Evolutionary conservation across 352 stramenopile genomes (phyloP), one percentile per base, ranked within the genome.

Genomic region (Phytophthora uliginosa): DNA sequence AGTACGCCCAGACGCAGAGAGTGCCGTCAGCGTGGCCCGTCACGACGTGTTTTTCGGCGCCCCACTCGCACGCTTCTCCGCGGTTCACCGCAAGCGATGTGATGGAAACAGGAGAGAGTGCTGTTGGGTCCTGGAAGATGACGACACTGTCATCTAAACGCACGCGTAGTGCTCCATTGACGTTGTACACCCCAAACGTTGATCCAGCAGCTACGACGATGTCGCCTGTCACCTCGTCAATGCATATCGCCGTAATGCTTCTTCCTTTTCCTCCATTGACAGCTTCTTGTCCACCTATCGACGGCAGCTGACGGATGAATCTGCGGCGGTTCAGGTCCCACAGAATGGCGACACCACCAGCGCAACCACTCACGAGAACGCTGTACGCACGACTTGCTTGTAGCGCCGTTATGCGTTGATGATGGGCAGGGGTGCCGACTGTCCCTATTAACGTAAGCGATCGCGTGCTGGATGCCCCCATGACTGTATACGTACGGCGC

Each of bases 311-410:
- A 13, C 83, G 74, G 50, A 92, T 74, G 42, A 81, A 89, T 28
- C 81, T 66, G 18, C 88, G 79, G 17, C 87, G 85, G 20, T 94
- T 94, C 3, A 94, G 63, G 38, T 94, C 87, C 87, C 87, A 94
- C 15, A 94, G 76, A 15, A 92, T 79, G 4, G 81, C 79, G 10
- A 86, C 61, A 13, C 87, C 86, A 17, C 74, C 75, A 5, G 76
- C 66, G 63, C 87, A 93, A 17, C 85, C 85, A 56, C 85, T 93
- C 5, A 93, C 81, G 20, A 91, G 64, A 20, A 93, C 61, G 48
- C 84, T 92, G 76, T 90, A 91, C 3, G 80, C 77, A 1, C 87
- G 83, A 62, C 82, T 92, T 17, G 82, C 85, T 38, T 86, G 75
- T 1, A 93, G 58, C 1, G 78, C 81, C 1, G 83, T 91, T 73